phyloP scores from a whole-genome alignment of 108 stramenopile genomes.

The Nannochloropsis salina region DNA sequence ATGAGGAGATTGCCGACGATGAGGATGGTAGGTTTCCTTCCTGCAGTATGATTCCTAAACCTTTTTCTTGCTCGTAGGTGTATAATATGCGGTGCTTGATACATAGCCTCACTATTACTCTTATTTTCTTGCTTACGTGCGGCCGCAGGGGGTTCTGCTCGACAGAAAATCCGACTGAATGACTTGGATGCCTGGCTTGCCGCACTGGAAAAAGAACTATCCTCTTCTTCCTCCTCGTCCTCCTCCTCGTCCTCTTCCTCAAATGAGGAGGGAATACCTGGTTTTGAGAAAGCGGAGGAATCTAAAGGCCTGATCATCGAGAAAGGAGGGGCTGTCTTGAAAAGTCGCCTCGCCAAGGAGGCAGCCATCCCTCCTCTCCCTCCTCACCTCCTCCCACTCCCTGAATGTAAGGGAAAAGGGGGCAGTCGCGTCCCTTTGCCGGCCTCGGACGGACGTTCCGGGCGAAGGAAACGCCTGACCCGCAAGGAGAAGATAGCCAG shows the following conservation, averaged over 20 bases:
- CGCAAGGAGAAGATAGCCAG: background rate
- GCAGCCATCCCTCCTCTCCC: slow-evolving; percentile 18
- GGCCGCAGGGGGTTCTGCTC: too few species aligned
- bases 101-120: too few species aligned
- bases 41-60: background rate
- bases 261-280: background rate
- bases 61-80: too few species aligned
- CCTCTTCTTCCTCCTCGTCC: background rate
- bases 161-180: background rate
- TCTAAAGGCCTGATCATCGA: background rate
- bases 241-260: background rate
- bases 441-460: background rate
- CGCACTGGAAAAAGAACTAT: background rate
- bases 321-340: background rate
- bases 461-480: background rate
- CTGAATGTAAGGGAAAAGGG: slow-evolving; percentile 9
- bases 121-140: too few species aligned
- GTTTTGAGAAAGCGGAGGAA: background rate
- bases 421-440: background rate
- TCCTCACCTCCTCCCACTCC: background rate
- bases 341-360: slow-evolving; percentile 9
- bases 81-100: too few species aligned
- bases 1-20: background rate
- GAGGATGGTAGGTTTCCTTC: background rate
- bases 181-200: background rate